Evolutionary conservation across 345 rosid genomes (phyloP), one percentile per base, ranked within the genome.

Genomic region (Brassica cretica): DNA sequence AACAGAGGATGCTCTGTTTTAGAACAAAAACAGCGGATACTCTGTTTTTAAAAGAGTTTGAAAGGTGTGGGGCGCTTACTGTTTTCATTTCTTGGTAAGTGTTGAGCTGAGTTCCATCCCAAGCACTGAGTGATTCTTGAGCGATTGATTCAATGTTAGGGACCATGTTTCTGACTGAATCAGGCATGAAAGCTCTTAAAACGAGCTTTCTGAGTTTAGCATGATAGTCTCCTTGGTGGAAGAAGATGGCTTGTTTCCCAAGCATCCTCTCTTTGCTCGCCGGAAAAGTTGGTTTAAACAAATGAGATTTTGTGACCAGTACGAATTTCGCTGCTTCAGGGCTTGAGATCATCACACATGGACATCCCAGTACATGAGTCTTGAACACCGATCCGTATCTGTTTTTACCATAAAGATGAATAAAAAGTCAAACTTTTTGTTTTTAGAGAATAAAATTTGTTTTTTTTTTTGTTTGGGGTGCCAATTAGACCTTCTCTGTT

Each of bases 381-480:
- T 92, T 92, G 91, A 94, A 94, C 64, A 94, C 90, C 86, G 93
- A 94, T 30, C 99, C 98, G 32, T 91, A 87, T 76, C 97, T 92
- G 73, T 68, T 65, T 37, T 51, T 41, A 39, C 15, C 49, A 30
- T 6, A 29, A 6, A n/a, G 55, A 0, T 56, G 0, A 6, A 1
- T 2, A 29, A 66, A 80, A 63, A 58, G 67, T 80, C 75, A 74
- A 64, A 24, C 68, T 67, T 51, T 51, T 5, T 25, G 18, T 44
- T 60, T 68, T 73, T 19, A 19, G 49, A 66, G 8, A 21, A 2
- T 5, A 60, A 72, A 67, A 2, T 21, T 8, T 9, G 35, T 59
- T 4, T 41, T 56, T 15, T 6, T 27, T 18, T 35, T 8, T 7
- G 5, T 1, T 21, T 21, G 14, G 29, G 8, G 56, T 51, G 56